These are phyloP conservation scores for Chloranthus sessilifolius DNA, from an alignment of 164 flowering plant genomes.

Conservation along the genomic window DNA sequence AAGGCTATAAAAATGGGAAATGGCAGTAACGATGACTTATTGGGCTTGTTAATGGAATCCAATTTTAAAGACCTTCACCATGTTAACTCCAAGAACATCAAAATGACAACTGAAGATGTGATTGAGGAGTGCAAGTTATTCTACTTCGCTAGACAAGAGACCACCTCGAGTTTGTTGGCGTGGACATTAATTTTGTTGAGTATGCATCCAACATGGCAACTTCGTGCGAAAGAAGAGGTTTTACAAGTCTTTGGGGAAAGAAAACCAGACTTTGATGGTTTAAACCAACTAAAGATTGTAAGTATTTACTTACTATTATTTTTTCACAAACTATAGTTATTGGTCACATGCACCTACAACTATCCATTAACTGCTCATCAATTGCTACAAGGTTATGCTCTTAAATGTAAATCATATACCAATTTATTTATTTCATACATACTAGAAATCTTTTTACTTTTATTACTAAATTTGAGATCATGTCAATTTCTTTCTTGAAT, in stretches of 20 bases:
- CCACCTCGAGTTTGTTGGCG: conserved; percentile 33
- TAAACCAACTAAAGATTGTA: conserved; percentile 37
- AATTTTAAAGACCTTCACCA: conserved; percentile 4
- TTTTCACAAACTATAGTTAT: too few species aligned
- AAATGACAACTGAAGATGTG: conserved; percentile 31
- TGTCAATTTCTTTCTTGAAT: too few species aligned
- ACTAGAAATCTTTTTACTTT: too few species aligned
- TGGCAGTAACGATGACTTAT: conserved; percentile 1
- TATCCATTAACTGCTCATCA: too few species aligned
- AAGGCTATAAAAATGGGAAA: conserved; percentile 4
- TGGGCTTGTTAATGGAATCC: conserved; percentile 7
- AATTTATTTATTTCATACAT: background rate
- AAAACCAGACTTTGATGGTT: conserved; percentile 22
- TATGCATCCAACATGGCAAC: conserved; percentile 45
- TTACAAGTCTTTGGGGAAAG: conserved; percentile 20
- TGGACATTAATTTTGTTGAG: conserved; percentile 41
- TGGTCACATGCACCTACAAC: too few species aligned
- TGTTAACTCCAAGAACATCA: conserved; percentile 17
- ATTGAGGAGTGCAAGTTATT: conserved; percentile 37
- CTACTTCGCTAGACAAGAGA: conserved; percentile 45
- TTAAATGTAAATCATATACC: too few species aligned
- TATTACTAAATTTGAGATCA: too few species aligned
- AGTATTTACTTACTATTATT: conserved; percentile 5
- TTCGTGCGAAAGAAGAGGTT: conserved; percentile 46
- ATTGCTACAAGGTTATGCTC: background rate